These are phyloP conservation scores for Amoebophrya sp. DNA, from an alignment of 169 alveolate species.

Conservation along the genomic window DNA sequence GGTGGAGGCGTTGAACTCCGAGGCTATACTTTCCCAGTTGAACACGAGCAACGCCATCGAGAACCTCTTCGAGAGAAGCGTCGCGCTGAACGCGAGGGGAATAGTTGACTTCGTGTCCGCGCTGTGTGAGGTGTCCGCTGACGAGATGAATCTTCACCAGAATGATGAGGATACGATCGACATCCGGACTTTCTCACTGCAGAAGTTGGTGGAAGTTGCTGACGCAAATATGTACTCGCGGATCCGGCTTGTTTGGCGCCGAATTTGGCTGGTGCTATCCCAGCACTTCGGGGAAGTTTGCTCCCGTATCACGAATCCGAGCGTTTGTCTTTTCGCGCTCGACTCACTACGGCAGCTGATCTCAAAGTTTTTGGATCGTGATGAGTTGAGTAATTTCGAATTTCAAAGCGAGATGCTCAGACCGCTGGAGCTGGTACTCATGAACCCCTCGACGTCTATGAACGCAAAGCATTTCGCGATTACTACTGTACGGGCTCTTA, in stretches of 20 bases:
- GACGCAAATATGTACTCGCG: conserved; percentile 67
- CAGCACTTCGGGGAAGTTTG: conserved; percentile 60
- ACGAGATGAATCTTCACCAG: conserved; percentile 51
- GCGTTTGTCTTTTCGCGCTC: conserved; percentile 60
- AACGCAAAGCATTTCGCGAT: conserved; percentile 26
- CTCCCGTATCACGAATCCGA: conserved; percentile 40
- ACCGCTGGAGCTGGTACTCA: conserved; percentile 66
- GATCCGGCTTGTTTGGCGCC: conserved; percentile 64
- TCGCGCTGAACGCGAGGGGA: conserved; percentile 57
- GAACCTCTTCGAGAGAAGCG: background rate
- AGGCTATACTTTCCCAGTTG: background rate
- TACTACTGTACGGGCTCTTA: background rate
- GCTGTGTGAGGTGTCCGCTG: conserved; percentile 62
- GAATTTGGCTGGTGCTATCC: conserved; percentile 65
- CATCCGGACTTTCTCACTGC: conserved; percentile 61
- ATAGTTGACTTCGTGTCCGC: conserved; percentile 65
- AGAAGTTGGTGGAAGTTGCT: conserved; percentile 74
- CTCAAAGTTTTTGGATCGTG: conserved; percentile 63
- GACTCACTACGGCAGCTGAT: conserved; percentile 71
- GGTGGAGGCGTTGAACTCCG: background rate
- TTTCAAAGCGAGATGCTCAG: conserved; percentile 68
- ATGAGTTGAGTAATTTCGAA: conserved; percentile 62
- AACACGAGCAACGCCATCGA: background rate
- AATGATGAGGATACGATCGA: conserved; percentile 17
- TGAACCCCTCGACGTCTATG: no score